These are phyloP conservation scores for Colletotrichum phormii DNA, from an alignment of 2,329 filamentous ascomycete genomes.

Conservation along the genomic window DNA sequence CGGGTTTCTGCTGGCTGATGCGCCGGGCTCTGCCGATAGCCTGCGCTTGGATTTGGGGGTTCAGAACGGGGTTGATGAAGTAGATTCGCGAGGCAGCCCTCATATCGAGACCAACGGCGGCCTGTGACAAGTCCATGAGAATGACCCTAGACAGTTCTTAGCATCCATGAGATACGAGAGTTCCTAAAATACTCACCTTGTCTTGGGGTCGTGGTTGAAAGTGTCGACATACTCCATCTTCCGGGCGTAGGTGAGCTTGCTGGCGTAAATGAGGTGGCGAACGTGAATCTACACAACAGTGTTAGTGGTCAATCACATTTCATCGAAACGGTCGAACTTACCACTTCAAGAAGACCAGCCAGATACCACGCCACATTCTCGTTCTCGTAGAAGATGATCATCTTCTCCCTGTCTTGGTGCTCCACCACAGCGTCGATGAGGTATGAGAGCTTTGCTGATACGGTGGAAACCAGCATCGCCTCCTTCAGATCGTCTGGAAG, in stretches of 20 bases:
- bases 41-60: conserved; percentile 87
- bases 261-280: conserved; percentile 75
- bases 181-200: conserved; percentile 56
- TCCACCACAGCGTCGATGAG: conserved; percentile 78
- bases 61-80: conserved; percentile 89
- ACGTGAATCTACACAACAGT: conserved; percentile 60
- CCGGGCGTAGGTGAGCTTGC: conserved; percentile 67
- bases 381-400: conserved; percentile 91
- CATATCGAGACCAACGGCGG: conserved; percentile 89
- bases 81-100: conserved; percentile 86
- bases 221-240: conserved; percentile 81
- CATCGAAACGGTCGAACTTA: conserved; percentile 44
- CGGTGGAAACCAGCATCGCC: conserved; percentile 79
- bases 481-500: conserved; percentile 64
- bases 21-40: conserved; percentile 91
- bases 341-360: conserved; percentile 82
- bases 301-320: conserved; percentile 1
- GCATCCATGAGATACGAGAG: neutral
- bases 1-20: conserved; percentile 83
- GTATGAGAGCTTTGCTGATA: conserved; percentile 89
- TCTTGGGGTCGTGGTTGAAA: conserved; percentile 77
- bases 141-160: conserved; percentile 67
- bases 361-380: conserved; percentile 90
- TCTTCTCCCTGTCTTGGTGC: conserved; percentile 81
- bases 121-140: conserved; percentile 91